Evolutionary conservation across 768 basidiomycete genomes (phyloP).

Genomic region (Gyrodon lividus): DNA sequence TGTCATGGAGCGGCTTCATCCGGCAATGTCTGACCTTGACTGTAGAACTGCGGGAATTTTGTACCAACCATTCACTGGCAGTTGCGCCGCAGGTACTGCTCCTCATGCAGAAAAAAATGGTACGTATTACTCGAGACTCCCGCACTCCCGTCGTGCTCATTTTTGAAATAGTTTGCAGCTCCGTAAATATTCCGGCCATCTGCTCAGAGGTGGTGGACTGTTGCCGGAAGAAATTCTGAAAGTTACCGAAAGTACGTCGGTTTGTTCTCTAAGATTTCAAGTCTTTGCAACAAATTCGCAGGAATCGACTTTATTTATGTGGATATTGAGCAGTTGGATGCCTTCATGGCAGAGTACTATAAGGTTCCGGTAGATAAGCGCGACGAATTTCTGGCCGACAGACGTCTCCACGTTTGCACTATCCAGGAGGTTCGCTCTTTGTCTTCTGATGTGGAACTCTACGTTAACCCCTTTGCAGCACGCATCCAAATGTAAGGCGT

Average conservation of each 20-base stretch:
- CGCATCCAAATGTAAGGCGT: background rate
- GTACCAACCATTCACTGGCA: conserved; percentile 13
- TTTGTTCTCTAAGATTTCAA: background rate
- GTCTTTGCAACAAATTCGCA: background rate
- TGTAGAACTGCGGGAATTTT: conserved; percentile 11
- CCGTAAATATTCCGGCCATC: background rate
- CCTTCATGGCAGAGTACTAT: conserved; percentile 7
- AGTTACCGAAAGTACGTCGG: background rate
- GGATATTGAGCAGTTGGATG: conserved; percentile 11
- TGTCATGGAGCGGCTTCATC: background rate
- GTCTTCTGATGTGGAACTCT: background rate
- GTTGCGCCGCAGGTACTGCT: conserved; percentile 19
- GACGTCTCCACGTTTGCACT: background rate
- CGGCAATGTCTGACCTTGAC: background rate
- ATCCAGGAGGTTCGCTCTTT: conserved; percentile 5
- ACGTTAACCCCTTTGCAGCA: background rate
- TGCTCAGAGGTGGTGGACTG: background rate
- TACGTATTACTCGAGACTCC: background rate
- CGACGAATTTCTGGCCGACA: conserved; percentile 1
- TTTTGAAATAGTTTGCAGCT: background rate
- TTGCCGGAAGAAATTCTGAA: background rate
- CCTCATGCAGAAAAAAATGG: conserved; percentile 9
- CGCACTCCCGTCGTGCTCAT: background rate
- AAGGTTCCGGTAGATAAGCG: background rate
- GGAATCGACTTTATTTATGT: background rate